Evolutionary conservation across 2,329 filamentous ascomycete species (phyloP), one percentile per base, ranked within the genome.

Genomic region (Cytospora piceae): DNA sequence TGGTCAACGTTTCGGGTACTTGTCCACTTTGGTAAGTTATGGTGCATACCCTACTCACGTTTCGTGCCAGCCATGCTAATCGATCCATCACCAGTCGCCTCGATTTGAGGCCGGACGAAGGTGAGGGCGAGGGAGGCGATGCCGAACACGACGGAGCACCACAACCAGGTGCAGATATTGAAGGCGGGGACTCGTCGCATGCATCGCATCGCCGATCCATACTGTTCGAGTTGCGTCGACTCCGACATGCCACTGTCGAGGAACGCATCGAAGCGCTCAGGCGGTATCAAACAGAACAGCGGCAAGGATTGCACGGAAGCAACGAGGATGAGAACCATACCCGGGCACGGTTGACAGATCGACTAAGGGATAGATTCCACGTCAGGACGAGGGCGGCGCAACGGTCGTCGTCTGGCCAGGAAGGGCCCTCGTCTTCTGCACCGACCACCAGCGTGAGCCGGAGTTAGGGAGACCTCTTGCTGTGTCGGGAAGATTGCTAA

Each of bases 1-100:
- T 91, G 53, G 78, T 90, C 67, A 89, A 90, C 64, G 84, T 91
- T 14, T 89, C 87, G 14, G 88, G 88, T 66, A 90, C 88, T 34
- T 90, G 88, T 74, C 88, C 88, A 22, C 74, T 90, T 66, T 90
- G 88, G 88, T 90, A 79, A 80, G 85, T 79, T 58, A 39, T 51
- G 37, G 15, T 32, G 39, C 27, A 29, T 20, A 14, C 12, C 37
- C n/a, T 31, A n/a, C 15, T 15, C 34, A 37, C 11, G 12, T 49
- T 32, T 51, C 22, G 5, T 52, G 20, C 24, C 20, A 34, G 24
- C 4, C 7, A n/a, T 39, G 53, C 69, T 72, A 58, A 69, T 66
- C 6, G 32, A 54, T 5, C n/a, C 17, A 20, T 12, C 11, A 29
- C 22, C 58, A 87, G 85, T 68, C 85, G 85, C 60, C 80, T 86